phyloP scores from a whole-genome alignment of 1,284 basidiomycete genomes.

The Ceraceosorus guamensis region DNA sequence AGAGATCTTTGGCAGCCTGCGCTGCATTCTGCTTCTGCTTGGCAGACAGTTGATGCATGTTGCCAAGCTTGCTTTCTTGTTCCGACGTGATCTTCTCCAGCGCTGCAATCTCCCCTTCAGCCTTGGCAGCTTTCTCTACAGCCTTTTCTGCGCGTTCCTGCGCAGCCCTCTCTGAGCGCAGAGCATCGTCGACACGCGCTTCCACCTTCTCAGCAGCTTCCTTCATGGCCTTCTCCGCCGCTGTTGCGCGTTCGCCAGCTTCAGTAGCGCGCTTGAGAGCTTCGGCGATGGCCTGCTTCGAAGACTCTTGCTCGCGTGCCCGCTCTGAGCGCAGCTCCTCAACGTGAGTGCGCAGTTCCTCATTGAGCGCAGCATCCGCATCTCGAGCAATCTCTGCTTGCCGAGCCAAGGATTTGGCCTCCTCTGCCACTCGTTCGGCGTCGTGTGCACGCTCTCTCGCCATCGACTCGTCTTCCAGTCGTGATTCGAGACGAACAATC shows the following conservation, averaged over 20 bases:
- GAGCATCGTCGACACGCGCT: conserved; percentile 10
- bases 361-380: conserved; percentile 3
- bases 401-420: conserved; percentile 5
- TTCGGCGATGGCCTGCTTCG: conserved; percentile 20
- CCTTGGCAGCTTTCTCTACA: conserved; percentile 20
- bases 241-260: not conserved
- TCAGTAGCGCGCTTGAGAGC: conserved; percentile 16
- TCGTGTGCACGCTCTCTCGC: conserved; percentile 5
- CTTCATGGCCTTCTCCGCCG: conserved; percentile 12
- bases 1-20: conserved; percentile 25
- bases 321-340: conserved; percentile 19
- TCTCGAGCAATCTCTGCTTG: conserved; percentile 12
- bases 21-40: conserved; percentile 43
- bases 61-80: conserved; percentile 33
- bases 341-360: conserved; percentile 19
- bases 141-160: conserved; percentile 13
- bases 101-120: conserved; percentile 24
- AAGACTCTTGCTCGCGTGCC: conserved; percentile 16
- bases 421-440: conserved; percentile 6
- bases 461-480: conserved; percentile 7
- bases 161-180: conserved; percentile 9
- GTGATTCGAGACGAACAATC: conserved; percentile 7
- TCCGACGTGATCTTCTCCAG: conserved; percentile 31
- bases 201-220: conserved; percentile 15
- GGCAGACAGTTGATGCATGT: conserved; percentile 27